A percentile compares a stretch with the other conserved stretches of the same genome.
phyloP scores from a whole-genome alignment of 1,284 basidiomycete genomes.

The Fomes fomentarius region DNA sequence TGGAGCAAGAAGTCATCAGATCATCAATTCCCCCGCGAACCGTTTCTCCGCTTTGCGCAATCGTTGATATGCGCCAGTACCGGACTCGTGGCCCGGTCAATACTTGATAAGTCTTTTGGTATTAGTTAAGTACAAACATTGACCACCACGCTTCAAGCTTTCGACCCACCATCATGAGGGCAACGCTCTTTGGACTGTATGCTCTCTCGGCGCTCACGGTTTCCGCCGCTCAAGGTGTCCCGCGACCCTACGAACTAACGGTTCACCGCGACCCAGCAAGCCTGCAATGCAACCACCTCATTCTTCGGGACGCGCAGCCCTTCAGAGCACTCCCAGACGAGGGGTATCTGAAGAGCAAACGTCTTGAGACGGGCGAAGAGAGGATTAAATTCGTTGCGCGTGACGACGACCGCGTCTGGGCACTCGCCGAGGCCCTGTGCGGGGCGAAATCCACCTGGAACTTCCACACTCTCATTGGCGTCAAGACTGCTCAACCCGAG shows the following conservation, averaged over 20 bases:
- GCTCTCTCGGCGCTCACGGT: too few relatives aligned
- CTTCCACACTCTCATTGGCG: conserved; percentile 13
- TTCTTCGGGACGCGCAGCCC: conserved; percentile 18
- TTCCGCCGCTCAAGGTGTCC: conserved; percentile 5
- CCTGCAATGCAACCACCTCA: conserved; percentile 22
- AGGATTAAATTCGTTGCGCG: conserved; percentile 24
- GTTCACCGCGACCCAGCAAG: conserved; percentile 19
- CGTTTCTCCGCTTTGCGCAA: too few relatives aligned
- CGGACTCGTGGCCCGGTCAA: too few relatives aligned
- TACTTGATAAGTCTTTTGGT: too few relatives aligned
- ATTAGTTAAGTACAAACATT: too few relatives aligned
- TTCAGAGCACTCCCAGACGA: conserved; percentile 22
- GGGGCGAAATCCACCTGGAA: conserved; percentile 18
- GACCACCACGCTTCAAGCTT: too few relatives aligned
- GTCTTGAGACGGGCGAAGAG: conserved; percentile 21
- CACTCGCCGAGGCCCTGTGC: conserved; percentile 23
- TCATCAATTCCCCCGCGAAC: too few relatives aligned
- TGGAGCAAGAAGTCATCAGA: too few relatives aligned
- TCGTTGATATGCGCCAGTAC: too few relatives aligned
- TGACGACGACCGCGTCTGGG: conserved; percentile 22
- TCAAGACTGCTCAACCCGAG: background rate
- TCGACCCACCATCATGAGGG: too few relatives aligned
- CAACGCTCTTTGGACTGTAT: too few relatives aligned
- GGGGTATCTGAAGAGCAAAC: conserved; percentile 9
- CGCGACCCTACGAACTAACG: conserved; percentile 26